phyloP scores from a whole-genome alignment of 202 grass and related monocot genomes.

The Eragrostis tef region DNA sequence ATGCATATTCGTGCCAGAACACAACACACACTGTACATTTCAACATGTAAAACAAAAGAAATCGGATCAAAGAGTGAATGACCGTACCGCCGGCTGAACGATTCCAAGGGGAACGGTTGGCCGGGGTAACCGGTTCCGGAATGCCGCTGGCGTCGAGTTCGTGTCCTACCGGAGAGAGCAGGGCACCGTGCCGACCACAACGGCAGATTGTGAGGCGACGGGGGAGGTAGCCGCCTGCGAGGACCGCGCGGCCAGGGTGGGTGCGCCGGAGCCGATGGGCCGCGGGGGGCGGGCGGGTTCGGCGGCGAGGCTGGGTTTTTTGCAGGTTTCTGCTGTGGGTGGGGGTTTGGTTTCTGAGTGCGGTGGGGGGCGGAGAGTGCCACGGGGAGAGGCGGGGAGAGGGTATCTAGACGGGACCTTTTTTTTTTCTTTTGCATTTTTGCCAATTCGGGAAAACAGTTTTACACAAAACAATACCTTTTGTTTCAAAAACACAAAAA shows the following conservation, averaged over 20 bases:
- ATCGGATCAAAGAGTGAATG: neutral
- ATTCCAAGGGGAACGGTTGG: neutral
- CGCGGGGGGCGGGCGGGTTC: neutral
- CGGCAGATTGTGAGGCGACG: neutral
- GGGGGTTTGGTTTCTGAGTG: no score
- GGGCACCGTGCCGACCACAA: neutral
- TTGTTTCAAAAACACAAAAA: no score
- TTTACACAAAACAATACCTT: no score
- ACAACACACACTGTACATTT: neutral
- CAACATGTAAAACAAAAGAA: neutral
- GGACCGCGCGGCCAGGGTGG: neutral
- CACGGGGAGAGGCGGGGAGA: no score
- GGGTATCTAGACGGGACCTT: no score
- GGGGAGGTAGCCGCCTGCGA: neutral
- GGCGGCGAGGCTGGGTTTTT: no score
- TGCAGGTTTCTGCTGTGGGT: no score
- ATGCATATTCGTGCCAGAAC: neutral
- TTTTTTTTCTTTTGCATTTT: no score
- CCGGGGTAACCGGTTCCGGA: neutral
- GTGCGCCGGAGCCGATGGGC: neutral
- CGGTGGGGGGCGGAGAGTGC: no score
- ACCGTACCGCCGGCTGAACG: neutral
- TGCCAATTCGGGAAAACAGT: no score
- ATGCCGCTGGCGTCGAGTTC: neutral
- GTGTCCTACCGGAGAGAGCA: neutral